Conservation (phyloP, 2,329 filamentous ascomycete species). For the Cladosporium sp. region DNA sequence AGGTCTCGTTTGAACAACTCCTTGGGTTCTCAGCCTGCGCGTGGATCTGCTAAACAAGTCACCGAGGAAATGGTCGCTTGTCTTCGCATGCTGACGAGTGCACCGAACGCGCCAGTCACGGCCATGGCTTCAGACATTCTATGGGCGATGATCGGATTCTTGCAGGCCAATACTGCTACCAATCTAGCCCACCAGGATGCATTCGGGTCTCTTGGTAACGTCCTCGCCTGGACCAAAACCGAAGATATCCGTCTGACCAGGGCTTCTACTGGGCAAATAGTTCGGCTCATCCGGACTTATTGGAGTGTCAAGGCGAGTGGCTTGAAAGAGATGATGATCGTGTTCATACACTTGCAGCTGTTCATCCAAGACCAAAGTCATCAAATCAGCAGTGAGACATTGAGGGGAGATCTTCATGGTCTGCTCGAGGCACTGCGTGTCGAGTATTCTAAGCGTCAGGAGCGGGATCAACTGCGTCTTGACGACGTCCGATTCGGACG, state of each 20-base stretch:
- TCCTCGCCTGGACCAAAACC: constrained; percentile 62
- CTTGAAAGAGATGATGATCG: constrained; percentile 68
- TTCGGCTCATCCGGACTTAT: constrained; percentile 69
- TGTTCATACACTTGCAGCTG: constrained; percentile 58
- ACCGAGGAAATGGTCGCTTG: constrained; percentile 29
- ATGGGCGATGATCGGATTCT: constrained; percentile 34
- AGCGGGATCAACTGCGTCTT: constrained; percentile 70
- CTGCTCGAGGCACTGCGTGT: constrained; percentile 66
- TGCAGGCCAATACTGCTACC: constrained; percentile 61
- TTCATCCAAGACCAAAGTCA: constrained; percentile 36
- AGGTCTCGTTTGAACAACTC: constrained; percentile 5
- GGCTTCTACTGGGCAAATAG: constrained; percentile 54
- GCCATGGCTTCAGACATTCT: constrained; percentile 17
- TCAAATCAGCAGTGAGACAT: constrained; percentile 14
- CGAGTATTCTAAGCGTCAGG: constrained; percentile 71
- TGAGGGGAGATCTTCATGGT: constrained; percentile 51
- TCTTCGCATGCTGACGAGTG: constrained; percentile 26
- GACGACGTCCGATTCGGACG: constrained; percentile 59
- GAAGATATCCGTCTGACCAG: constrained; percentile 64
- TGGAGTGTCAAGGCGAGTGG: constrained; percentile 56
- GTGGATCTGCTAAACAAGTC: constrained; percentile 20
- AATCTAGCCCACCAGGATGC: constrained; percentile 51
- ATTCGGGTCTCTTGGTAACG: constrained; percentile 69
- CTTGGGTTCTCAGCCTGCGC: constrained; percentile 22
- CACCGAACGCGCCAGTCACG: constrained; percentile 28